Conservation (phyloP, 2,329 filamentous ascomycete species). For the Talaromyces sp. region DNA sequence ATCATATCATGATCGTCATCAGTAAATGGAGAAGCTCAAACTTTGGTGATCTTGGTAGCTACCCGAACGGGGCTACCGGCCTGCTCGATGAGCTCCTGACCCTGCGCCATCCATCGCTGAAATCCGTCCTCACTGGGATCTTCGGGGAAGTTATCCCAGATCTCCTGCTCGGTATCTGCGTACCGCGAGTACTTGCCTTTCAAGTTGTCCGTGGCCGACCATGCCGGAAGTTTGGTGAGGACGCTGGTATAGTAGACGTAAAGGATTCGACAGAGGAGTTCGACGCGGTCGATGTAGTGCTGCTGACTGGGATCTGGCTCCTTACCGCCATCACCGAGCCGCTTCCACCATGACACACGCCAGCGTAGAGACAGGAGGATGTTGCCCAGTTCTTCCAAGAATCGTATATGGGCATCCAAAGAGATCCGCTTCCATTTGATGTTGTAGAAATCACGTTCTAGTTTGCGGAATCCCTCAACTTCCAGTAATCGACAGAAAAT, state of each 20-base stretch:
- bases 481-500: slow-evolving; percentile 47
- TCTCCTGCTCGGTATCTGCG: slow-evolving; percentile 37
- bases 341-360: slow-evolving; percentile 46
- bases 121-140: slow-evolving; percentile 40
- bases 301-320: slow-evolving; percentile 36
- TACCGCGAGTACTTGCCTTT: slow-evolving; percentile 43
- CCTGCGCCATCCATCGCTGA: slow-evolving; percentile 39
- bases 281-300: slow-evolving; percentile 40
- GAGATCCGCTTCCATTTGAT: slow-evolving; percentile 45
- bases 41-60: slow-evolving; percentile 16
- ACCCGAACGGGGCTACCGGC: slow-evolving; percentile 35
- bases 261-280: slow-evolving; percentile 42
- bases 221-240: slow-evolving; percentile 40
- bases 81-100: slow-evolving; percentile 38
- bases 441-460: slow-evolving; percentile 45
- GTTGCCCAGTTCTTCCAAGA: slow-evolving; percentile 39
- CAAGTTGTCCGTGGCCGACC: slow-evolving; percentile 34
- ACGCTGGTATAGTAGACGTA: slow-evolving; percentile 48
- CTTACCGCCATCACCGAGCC: slow-evolving; percentile 38
- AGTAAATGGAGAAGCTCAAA: slow-evolving; percentile 4
- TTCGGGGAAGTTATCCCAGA: slow-evolving; percentile 45
- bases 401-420: slow-evolving; percentile 40
- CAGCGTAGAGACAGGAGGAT: slow-evolving; percentile 44
- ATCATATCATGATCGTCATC: not conserved
- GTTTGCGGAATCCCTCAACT: slow-evolving; percentile 43